These are phyloP conservation scores for Papiliotrema flavescens DNA, from an alignment of 1,284 basidiomycete species.

Conservation along the genomic window DNA sequence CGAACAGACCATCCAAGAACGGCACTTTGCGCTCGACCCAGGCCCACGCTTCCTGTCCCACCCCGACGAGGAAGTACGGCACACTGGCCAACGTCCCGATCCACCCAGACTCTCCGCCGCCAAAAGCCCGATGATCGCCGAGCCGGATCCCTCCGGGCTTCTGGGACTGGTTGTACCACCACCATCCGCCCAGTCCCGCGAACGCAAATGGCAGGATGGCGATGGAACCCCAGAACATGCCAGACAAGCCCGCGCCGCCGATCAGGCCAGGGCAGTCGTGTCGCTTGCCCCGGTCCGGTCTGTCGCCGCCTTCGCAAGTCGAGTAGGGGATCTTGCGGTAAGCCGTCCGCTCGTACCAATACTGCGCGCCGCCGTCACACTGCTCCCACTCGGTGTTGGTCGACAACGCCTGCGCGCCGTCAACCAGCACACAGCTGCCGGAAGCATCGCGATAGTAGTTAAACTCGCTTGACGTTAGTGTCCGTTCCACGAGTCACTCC, in stretches of 20 bases:
- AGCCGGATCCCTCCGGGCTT: constrained; percentile 74
- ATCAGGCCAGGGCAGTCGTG: constrained; percentile 76
- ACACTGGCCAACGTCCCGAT: constrained; percentile 71
- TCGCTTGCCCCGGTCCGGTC: constrained; percentile 64
- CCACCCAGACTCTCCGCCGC: constrained; percentile 53
- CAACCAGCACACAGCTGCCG: constrained; percentile 70
- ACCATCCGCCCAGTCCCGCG: constrained; percentile 69
- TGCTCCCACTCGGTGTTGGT: constrained; percentile 54
- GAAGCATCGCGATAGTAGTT: constrained; percentile 68
- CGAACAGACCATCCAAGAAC: constrained; percentile 44
- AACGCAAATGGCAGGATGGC: constrained; percentile 66
- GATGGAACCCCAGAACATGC: constrained; percentile 77
- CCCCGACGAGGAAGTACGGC: constrained; percentile 79
- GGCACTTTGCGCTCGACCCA: constrained; percentile 55
- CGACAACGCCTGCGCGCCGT: constrained; percentile 62
- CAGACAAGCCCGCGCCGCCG: constrained; percentile 56
- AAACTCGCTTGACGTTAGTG: constrained; percentile 66
- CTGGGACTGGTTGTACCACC: constrained; percentile 70
- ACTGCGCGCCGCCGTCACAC: constrained; percentile 60
- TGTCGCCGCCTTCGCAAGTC: constrained; percentile 69
- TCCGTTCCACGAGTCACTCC: neutral
- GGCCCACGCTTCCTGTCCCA: constrained; percentile 61
- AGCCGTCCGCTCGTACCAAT: constrained; percentile 85
- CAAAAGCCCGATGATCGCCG: constrained; percentile 55
- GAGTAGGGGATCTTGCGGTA: constrained; percentile 87